These are phyloP conservation scores for Gynandropsis gynandra DNA, from an alignment of 345 rosid species.

Conservation along the genomic window DNA sequence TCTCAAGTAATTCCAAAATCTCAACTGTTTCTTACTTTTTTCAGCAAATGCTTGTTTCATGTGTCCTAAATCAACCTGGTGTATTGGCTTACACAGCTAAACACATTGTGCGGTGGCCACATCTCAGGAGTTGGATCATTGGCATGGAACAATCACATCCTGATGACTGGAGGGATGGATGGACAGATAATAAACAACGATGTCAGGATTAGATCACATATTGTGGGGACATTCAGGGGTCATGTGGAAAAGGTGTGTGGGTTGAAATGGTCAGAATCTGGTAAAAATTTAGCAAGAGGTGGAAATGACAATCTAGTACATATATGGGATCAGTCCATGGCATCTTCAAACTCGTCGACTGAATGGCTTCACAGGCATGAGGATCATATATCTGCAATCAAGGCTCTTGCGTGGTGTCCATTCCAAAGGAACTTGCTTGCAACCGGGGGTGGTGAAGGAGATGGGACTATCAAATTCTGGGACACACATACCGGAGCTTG, in stretches of 20 bases:
- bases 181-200: too few relatives aligned
- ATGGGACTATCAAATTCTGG: slow-evolving; percentile 10
- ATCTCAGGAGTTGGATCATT: too few relatives aligned
- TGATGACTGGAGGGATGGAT: too few relatives aligned
- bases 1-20: slow-evolving; percentile 13
- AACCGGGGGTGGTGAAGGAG: slow-evolving; percentile 18
- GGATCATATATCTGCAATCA: slow-evolving; percentile 32
- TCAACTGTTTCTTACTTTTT: too few relatives aligned
- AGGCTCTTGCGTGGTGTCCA: slow-evolving; percentile 36
- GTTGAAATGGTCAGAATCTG: too few relatives aligned
- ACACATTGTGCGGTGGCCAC: slow-evolving; percentile 29
- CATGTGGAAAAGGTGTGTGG: too few relatives aligned
- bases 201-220: too few relatives aligned
- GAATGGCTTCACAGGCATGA: slow-evolving; percentile 21
- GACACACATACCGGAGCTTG: slow-evolving; percentile 7
- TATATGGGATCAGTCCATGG: slow-evolving; percentile 28
- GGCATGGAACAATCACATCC: too few relatives aligned
- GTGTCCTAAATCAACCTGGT: not conserved
- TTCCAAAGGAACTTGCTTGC: slow-evolving; percentile 12
- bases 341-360: too few relatives aligned
- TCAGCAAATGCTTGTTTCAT: not conserved
- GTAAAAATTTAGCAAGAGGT: slow-evolving; percentile 48
- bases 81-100: slow-evolving; percentile 12
- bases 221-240: too few relatives aligned
- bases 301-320: slow-evolving; percentile 39